Conservation (phyloP, 352 stramenopile genomes). For the Globisporangium parvum region DNA sequence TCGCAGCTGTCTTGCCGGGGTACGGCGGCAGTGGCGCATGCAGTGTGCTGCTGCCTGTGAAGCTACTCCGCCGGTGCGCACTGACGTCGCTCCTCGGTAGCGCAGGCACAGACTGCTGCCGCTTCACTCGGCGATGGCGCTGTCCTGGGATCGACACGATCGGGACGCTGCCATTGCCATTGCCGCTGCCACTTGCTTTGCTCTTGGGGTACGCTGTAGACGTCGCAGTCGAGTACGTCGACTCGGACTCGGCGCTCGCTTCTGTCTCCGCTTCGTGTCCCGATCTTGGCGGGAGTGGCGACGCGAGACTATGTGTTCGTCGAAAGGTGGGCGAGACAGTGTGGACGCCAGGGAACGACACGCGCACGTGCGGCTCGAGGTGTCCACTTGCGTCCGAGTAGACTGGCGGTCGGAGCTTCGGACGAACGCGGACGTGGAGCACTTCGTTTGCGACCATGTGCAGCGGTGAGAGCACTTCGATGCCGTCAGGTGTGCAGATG, state of each 20-base stretch:
- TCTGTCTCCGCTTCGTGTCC: conserved; percentile 4
- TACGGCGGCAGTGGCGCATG: background rate
- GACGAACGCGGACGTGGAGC: conserved; percentile 56
- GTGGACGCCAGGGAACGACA: conserved; percentile 10
- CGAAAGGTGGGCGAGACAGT: conserved; percentile 10
- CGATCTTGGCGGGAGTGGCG: background rate
- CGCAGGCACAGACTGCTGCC: conserved; percentile 21
- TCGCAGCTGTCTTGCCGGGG: background rate
- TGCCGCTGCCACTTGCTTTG: conserved; percentile 7
- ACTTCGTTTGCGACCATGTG: conserved; percentile 72
- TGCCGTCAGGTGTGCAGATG: conserved; percentile 43
- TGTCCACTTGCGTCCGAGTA: conserved; percentile 15
- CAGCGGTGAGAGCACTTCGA: conserved; percentile 62
- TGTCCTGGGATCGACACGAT: conserved; percentile 7
- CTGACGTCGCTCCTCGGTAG: conserved; percentile 6
- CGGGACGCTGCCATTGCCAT: conserved; percentile 2
- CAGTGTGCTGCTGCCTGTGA: conserved; percentile 5
- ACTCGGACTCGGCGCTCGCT: conserved; percentile 6
- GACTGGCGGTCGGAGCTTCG: conserved; percentile 35
- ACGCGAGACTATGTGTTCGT: conserved; percentile 5
- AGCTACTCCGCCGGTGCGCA: conserved; percentile 17
- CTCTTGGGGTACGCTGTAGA: conserved; percentile 1
- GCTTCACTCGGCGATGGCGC: conserved; percentile 19
- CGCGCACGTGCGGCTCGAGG: conserved; percentile 17
- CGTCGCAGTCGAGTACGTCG: conserved; percentile 1